Conservation (phyloP, 2,329 filamentous ascomycete genomes). For the Emmonsiellopsis sp. region DNA sequence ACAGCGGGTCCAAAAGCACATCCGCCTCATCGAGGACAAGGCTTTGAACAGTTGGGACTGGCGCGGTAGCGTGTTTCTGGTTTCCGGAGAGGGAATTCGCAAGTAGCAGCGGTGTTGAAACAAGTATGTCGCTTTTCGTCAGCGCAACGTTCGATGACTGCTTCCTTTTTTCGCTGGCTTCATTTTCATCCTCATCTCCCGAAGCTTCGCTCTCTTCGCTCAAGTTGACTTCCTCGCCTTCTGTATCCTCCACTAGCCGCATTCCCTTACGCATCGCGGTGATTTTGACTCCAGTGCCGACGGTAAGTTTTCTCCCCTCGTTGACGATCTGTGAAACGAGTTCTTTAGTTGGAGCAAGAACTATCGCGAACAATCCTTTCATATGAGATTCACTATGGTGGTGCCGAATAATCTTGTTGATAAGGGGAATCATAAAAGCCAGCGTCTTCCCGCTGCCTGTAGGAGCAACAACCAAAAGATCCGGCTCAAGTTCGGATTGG, state of each 20-base stretch:
- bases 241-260: conserved; percentile 48
- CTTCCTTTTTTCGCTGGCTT: conserved; percentile 13
- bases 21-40: conserved; percentile 91
- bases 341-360: conserved; percentile 73
- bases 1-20: conserved; percentile 82
- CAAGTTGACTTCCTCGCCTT: conserved; percentile 29
- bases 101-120: conserved; percentile 71
- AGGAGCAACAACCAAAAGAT: conserved; percentile 82
- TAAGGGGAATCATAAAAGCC: conserved; percentile 78
- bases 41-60: conserved; percentile 59
- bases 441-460: conserved; percentile 96
- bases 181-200: conserved; percentile 24
- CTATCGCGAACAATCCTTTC: conserved; percentile 57
- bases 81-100: conserved; percentile 59
- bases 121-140: conserved; percentile 68
- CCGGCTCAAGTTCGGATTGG: conserved; percentile 39
- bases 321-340: conserved; percentile 70
- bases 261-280: conserved; percentile 81
- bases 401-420: conserved; percentile 61
- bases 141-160: conserved; percentile 36
- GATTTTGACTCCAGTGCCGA: conserved; percentile 69
- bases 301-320: conserved; percentile 73
- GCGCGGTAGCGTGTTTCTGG: conserved; percentile 33
- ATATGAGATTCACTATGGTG: conserved; percentile 40
- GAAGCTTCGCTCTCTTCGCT: conserved; percentile 31